Base-by-base conservation (phyloP, 1,284 basidiomycete genomes). In the Inonotus hispidus region DNA sequence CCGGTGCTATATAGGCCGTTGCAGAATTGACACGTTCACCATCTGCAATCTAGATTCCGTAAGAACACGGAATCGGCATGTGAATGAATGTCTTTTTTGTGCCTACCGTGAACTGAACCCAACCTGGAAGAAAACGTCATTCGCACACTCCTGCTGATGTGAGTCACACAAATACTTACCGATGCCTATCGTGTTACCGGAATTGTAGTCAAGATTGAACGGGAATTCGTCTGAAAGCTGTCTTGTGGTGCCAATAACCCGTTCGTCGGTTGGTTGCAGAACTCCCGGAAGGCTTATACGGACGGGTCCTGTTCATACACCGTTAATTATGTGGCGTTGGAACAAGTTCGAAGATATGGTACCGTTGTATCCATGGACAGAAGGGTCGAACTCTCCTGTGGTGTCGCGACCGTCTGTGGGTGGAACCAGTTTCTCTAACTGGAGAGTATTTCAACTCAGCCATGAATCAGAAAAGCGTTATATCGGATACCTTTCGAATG, bases 351-450 rank as follows among this genome's bases (percentile, higher is more conserved):
- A 46, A 29, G 45, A 7, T 23, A 7, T 27, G 41, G 58, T 59
- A 47, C 69, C 69, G 35, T n/a, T 43, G 13, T 58, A 61, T 13
- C 68, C 65, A 54, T 70, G 70, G 16, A 64, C 43, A 16, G 54
- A 46, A 3, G 68, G 64, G 21, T 60, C 59, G 49, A 67, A 60
- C 50, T 69, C 45, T 13, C 67, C 69, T 1, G 66, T 60, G 19
- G 58, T 66, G 47, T 70, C 53, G 23, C 63, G 66, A 16, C 58
- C 45, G 50, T 68, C 67, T 13, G 60, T 63, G 53, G 67, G 66
- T 8, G 59, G 61, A 21, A 64, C 61, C 38, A 68, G 58, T 19
- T 58, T 59, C 50, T 69, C 68, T 16, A 58, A 61, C 69, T 68
- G 19, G 19, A 21, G 7, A n/a, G 16, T 43, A 43, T 43, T n/a